Percentiles rank a stretch among this genome's conserved stretches.
These are phyloP conservation scores for Calocybe indica DNA, from an alignment of 768 basidiomycete genomes.

Conservation along the genomic window DNA sequence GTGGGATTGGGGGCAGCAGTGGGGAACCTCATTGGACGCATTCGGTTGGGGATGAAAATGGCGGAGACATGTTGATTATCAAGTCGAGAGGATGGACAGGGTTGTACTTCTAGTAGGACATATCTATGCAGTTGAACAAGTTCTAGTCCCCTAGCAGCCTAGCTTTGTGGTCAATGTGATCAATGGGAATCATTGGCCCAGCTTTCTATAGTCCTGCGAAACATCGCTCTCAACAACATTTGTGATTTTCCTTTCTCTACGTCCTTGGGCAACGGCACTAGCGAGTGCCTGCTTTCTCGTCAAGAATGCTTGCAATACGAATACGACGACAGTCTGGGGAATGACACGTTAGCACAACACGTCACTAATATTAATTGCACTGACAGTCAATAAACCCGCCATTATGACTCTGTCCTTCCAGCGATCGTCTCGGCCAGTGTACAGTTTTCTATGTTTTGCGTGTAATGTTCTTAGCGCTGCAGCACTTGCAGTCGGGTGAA, in stretches of 20 bases:
- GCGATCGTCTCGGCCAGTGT: constrained; percentile 54
- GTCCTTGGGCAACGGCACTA: constrained; percentile 10
- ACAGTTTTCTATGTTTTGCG: constrained; percentile 40
- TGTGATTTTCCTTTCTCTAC: neutral
- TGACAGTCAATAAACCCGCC: constrained; percentile 47
- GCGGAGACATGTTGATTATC: constrained; percentile 31
- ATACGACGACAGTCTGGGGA: constrained; percentile 23
- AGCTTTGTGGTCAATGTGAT: too few species aligned
- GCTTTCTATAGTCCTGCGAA: too few species aligned
- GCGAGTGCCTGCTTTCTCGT: constrained; percentile 24
- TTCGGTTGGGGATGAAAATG: constrained; percentile 32
- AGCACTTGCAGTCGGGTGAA: neutral
- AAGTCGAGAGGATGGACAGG: constrained; percentile 43
- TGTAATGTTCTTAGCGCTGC: constrained; percentile 29
- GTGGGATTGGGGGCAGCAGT: constrained; percentile 2
- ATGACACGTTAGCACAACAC: neutral
- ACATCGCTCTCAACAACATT: too few species aligned
- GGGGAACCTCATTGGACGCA: constrained; percentile 30
- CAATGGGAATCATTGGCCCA: neutral
- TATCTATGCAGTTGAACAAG: too few species aligned
- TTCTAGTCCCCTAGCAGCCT: neutral
- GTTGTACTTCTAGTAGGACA: constrained; percentile 30
- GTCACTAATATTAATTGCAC: constrained; percentile 11
- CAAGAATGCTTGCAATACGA: constrained; percentile 25
- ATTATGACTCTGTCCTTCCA: constrained; percentile 64